phyloP scores from a whole-genome alignment of 2,329 filamentous ascomycete species.

The Coniochaeta sp. region DNA sequence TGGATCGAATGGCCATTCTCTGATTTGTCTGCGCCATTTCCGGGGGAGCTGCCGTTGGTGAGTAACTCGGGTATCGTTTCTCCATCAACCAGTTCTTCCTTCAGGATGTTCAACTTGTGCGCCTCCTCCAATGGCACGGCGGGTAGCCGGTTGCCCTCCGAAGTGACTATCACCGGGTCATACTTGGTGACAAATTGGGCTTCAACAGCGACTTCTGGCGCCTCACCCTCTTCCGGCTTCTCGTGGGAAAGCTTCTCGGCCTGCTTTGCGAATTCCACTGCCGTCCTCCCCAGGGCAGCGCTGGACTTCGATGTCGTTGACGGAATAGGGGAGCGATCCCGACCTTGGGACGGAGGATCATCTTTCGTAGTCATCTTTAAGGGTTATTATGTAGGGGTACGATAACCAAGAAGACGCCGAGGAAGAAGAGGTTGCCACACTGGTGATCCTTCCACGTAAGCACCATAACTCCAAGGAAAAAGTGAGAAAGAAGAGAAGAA shows the following conservation, averaged over 20 bases:
- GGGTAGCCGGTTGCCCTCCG: conserved; percentile 59
- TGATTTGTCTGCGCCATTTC: conserved; percentile 20
- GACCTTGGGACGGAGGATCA: neutral
- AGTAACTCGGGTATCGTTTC: conserved; percentile 17
- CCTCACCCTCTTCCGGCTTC: conserved; percentile 19
- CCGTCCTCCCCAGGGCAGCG: conserved; percentile 28
- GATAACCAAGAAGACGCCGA: neutral
- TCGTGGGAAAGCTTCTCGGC: conserved; percentile 48
- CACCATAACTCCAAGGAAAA: too few species aligned
- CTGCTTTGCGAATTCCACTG: conserved; percentile 54
- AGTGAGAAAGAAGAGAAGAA: too few species aligned
- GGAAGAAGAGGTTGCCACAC: too few species aligned
- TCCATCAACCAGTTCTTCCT: conserved; percentile 35
- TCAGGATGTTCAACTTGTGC: conserved; percentile 59
- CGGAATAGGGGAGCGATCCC: neutral
- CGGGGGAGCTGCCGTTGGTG: conserved; percentile 1
- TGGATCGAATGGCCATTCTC: conserved; percentile 24
- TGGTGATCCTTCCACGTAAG: too few species aligned
- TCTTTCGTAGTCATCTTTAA: neutral
- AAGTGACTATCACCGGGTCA: conserved; percentile 65
- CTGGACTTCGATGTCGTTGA: conserved; percentile 10
- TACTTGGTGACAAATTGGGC: conserved; percentile 62
- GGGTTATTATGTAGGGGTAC: neutral
- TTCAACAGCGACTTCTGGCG: conserved; percentile 47
- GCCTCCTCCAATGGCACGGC: conserved; percentile 65